These are phyloP conservation scores for Coccomyxa sp. DNA, from an alignment of 139 green algal species.

Conservation along the genomic window DNA sequence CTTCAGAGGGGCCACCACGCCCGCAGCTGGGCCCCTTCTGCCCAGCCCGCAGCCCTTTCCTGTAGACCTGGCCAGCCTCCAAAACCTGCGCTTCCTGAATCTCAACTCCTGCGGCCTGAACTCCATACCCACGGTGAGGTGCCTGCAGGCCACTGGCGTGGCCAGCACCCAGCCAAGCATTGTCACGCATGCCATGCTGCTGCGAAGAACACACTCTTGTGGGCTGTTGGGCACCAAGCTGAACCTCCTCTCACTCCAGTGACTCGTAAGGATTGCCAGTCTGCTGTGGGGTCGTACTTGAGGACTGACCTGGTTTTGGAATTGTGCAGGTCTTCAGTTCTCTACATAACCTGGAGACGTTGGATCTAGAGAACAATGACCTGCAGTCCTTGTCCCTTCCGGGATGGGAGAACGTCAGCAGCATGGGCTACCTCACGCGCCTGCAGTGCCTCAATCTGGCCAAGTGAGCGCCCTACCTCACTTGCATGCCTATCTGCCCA, in stretches of 20 bases:
- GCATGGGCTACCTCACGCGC: conserved; percentile 6
- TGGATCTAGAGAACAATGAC: conserved; percentile 29
- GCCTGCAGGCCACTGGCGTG: too few species aligned
- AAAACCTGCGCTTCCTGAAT: conserved; percentile 22
- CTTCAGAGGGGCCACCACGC: conserved; percentile 4
- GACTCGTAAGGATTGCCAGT: too few species aligned
- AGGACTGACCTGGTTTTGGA: too few species aligned
- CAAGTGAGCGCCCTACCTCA: not conserved
- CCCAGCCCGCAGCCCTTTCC: conserved; percentile 8
- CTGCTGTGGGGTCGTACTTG: too few species aligned
- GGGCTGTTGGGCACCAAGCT: too few species aligned
- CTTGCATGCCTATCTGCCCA: too few species aligned
- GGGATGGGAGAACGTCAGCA: not conserved
- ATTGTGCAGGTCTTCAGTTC: conserved; percentile 20
- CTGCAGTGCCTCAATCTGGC: conserved; percentile 30
- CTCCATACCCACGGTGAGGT: conserved; percentile 7
- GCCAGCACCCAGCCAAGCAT: too few species aligned
- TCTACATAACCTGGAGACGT: conserved; percentile 14
- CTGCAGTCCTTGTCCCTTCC: not conserved
- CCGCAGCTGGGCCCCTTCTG: not conserved
- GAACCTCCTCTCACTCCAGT: too few species aligned
- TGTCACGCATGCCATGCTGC: too few species aligned
- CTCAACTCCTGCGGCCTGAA: conserved; percentile 29
- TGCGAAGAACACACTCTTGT: too few species aligned
- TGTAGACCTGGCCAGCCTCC: conserved; percentile 9